Conservation (phyloP, 2,329 filamentous ascomycete genomes). For the Hirsutella thompsonii region DNA sequence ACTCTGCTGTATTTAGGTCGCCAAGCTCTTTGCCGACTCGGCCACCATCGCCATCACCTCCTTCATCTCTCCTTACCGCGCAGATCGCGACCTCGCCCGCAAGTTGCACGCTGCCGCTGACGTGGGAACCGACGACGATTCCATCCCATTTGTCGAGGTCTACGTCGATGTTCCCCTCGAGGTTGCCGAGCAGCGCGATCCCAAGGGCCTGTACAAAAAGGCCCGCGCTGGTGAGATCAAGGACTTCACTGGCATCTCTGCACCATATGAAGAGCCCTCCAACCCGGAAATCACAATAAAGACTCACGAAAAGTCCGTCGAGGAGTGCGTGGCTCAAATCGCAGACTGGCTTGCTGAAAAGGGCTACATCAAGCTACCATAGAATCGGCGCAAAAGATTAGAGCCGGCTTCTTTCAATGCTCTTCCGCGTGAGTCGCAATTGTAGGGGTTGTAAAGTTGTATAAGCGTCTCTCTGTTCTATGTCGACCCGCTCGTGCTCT, state of each 20-base stretch:
- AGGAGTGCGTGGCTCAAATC: slow-evolving; percentile 81
- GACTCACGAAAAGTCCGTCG: slow-evolving; percentile 69
- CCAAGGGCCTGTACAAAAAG: slow-evolving; percentile 97
- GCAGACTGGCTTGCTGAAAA: slow-evolving; percentile 63
- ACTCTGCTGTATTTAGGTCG: slow-evolving; percentile 42
- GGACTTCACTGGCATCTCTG: slow-evolving; percentile 91
- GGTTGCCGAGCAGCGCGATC: slow-evolving; percentile 88
- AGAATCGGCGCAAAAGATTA: not conserved
- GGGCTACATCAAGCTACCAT: slow-evolving; percentile 29
- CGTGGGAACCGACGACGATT: slow-evolving; percentile 44
- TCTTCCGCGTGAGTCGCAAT: too few species aligned
- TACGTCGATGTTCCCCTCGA: slow-evolving; percentile 85
- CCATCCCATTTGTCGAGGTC: slow-evolving; percentile 85
- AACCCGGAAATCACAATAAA: slow-evolving; percentile 78
- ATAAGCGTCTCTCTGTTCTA: not conserved
- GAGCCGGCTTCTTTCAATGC: too few species aligned
- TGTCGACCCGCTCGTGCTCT: not conserved
- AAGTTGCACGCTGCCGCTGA: slow-evolving; percentile 58
- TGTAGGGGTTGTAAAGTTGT: too few species aligned
- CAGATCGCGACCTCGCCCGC: slow-evolving; percentile 73
- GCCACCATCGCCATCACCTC: slow-evolving; percentile 81
- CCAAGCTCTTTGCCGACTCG: slow-evolving; percentile 90
- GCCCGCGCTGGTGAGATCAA: slow-evolving; percentile 87
- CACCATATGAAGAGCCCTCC: slow-evolving; percentile 84
- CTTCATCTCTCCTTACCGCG: slow-evolving; percentile 91